Percentiles rank a stretch among this genome's conserved stretches.
These are phyloP conservation scores for Chrysophaeum taylorii DNA, from an alignment of 352 stramenopile genomes.

Conservation along the genomic window DNA sequence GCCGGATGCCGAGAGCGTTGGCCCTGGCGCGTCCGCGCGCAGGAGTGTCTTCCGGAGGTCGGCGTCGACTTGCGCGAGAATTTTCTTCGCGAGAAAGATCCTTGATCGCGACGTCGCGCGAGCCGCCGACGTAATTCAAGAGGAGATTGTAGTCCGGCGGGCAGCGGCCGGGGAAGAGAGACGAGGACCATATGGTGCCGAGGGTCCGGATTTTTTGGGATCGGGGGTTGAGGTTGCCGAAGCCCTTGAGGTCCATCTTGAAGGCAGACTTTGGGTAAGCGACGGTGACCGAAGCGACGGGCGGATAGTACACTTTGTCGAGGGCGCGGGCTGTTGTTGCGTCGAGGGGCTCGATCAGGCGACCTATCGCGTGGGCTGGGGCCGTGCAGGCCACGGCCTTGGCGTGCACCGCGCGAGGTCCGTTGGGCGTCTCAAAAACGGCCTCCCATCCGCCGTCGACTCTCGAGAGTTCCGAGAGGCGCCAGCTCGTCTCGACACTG, in stretches of 20 bases:
- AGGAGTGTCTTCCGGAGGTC: conserved; percentile 55
- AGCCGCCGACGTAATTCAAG: conserved; percentile 67
- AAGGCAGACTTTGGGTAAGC: conserved; percentile 61
- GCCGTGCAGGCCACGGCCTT: conserved; percentile 52
- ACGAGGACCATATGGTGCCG: conserved; percentile 62
- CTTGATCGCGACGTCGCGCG: conserved; percentile 51
- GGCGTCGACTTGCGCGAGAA: conserved; percentile 59
- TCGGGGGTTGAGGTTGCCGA: conserved; percentile 48
- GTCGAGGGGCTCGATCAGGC: conserved; percentile 28
- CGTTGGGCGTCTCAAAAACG: conserved; percentile 47
- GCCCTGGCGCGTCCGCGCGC: conserved; percentile 40
- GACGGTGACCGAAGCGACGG: conserved; percentile 55
- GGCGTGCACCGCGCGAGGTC: conserved; percentile 34
- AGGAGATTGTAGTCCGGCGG: conserved; percentile 58
- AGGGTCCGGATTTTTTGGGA: conserved; percentile 51
- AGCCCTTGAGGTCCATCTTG: conserved; percentile 47
- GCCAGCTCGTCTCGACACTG: no score
- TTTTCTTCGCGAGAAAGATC: conserved; percentile 51
- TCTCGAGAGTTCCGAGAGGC: conserved; percentile 42
- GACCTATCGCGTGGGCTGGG: conserved; percentile 44
- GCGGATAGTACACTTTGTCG: conserved; percentile 51
- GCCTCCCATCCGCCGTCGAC: conserved; percentile 35
- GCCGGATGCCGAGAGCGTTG: conserved; percentile 48
- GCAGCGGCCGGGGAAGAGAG: conserved; percentile 57
- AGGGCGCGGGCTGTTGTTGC: not conserved